phyloP scores from a whole-genome alignment of 441 rosid species.

The Gossypium davidsonii region DNA sequence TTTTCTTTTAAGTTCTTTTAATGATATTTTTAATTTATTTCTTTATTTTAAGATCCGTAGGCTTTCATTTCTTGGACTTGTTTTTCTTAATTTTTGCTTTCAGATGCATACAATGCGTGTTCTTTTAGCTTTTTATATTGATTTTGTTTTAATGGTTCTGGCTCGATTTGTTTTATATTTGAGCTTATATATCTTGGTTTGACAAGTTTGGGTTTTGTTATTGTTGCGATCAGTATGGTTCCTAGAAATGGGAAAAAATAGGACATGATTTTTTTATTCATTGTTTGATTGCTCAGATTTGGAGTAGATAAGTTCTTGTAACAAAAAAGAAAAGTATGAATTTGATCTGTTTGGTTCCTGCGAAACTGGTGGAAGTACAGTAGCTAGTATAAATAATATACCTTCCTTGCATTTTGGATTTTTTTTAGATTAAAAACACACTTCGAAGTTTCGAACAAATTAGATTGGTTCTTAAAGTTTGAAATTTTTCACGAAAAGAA shows the following conservation, averaged over 20 bases:
- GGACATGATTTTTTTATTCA: no score
- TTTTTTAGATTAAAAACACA: not conserved
- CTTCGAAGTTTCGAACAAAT: not conserved
- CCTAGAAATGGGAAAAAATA: not conserved
- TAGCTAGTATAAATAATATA: not conserved
- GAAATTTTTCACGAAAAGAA: not conserved
- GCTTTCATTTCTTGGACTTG: no score
- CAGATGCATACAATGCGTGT: no score
- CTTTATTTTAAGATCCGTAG: no score
- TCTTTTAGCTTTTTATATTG: not conserved
- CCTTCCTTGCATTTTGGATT: not conserved
- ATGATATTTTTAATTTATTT: no score
- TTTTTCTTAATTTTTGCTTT: no score
- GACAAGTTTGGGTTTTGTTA: not conserved
- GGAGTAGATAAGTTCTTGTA: not conserved
- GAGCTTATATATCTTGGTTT: not conserved
- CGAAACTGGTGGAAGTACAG: not conserved
- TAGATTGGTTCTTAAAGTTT: not conserved
- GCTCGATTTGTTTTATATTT: slow-evolving; percentile 22
- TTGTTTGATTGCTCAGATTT: not conserved
- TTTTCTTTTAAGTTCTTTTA: no score
- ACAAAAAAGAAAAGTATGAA: not conserved
- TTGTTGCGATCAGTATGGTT: slow-evolving; percentile 11
- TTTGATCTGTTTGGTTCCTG: slow-evolving; percentile 11
- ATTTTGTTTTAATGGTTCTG: not conserved